Base-by-base conservation (phyloP, 768 basidiomycete species). In the Amanita pallidorosea region DNA sequence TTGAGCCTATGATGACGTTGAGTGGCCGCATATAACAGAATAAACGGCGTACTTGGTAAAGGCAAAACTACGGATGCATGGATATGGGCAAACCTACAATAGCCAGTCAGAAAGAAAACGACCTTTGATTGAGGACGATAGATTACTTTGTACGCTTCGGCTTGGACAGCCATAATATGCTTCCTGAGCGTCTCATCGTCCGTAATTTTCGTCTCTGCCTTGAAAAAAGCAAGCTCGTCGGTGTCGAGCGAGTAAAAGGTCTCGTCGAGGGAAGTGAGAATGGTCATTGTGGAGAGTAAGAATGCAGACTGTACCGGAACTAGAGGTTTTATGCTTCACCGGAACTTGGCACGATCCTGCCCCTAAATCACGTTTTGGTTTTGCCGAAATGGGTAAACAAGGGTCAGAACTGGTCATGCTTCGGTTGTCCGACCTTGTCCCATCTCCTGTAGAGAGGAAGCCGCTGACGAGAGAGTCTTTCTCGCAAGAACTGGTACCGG, bases 121-220 rank as follows among this genome's bases (percentile, higher is more conserved):
- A 22, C 13, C 15, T 7, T 3, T 12, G 8, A 20, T 13, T 20
- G 40, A 8, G 13, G 12, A 18, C 13, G n/a, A 17, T n/a, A 9
- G n/a, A n/a, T n/a, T 40, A 42, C 49, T 42, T 49, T 27, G 37
- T 53, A 67, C 3, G 73, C 73, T 45, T 67, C 67, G 41, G 54
- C 55, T 52, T 72, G 71, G 6, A 71, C 64, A 0, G 50, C 51
- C 3, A 70, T 31, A n/a, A 74, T 66, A 56, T 74, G 73, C 8
- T 65, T 52, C 57, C 67, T 72, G 47, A 74, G 57, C 29, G 64
- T 62, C 5, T 63, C 56, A 2, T 70, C 65, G 49, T 71, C 65
- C 6, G 59, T 27, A 23, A 72, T 71, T 13, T 66, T 65, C 0
- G 70, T 73, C 38, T 63, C 54, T 2, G 49, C 23, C 51, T 68